Evolutionary conservation across 1,284 basidiomycete species (phyloP), one percentile per base, ranked within the genome.

Genomic region (Pseudozyma sp.): DNA sequence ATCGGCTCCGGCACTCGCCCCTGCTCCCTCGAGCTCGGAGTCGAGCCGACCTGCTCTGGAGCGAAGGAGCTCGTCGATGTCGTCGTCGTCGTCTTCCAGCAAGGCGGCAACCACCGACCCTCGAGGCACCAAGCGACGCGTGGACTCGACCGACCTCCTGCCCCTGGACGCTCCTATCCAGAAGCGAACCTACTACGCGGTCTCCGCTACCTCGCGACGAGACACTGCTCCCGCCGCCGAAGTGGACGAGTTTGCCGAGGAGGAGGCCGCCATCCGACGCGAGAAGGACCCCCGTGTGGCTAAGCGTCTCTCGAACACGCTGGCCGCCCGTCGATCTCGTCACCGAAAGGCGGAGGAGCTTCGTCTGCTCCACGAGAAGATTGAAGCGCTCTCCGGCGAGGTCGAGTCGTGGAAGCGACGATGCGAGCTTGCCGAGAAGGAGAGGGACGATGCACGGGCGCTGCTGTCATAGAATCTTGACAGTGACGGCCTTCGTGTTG

Each of bases 131-230:
- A 80, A 80, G 66, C 75, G 81, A 43, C 79, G 81, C 30, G 54
- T 78, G 24, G 75, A 80, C 42, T 61, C 71, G 10, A 68, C 58
- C 37, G 82, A 83, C 47, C 68, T 84, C 33, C 72, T 84, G 14
- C 82, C 82, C 14, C 61, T 84, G 19, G 81, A 84, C 46, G 82
- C 82, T 45, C 82, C 82, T 19, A 79, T 84, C 46, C 82, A 84
- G 62, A 62, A 75, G 49, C 74, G 82, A 16, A 74, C 56, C 60
- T 84, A 84, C 74, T 63, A 73, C 55, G 75, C 80, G 11, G 75
- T 78, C 50, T 82, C 81, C 37, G 78, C 81, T 19, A 84, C 82
- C 16, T 83, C 81, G 30, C 80, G 75, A 33, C 74, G 72, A 16
- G 74, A 73, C 68, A 77, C 69, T 31, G 45, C 46, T 14, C 49